These are phyloP conservation scores for Gracilaria caudata DNA, from an alignment of 23 red algal genomes.

Conservation along the genomic window DNA sequence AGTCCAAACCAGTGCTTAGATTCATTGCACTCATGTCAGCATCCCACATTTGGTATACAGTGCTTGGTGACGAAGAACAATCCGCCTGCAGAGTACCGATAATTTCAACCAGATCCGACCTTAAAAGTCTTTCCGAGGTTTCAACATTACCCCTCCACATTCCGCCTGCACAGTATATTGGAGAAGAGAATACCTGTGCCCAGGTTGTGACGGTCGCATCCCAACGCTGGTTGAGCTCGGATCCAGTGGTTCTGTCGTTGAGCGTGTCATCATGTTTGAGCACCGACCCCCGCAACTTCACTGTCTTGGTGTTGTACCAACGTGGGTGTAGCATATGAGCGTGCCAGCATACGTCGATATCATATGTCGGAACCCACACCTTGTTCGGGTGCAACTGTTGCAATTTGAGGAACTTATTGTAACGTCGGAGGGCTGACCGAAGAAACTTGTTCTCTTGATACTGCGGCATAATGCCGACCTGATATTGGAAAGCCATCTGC, in stretches of 20 bases:
- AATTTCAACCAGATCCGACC: background rate
- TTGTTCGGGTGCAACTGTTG: background rate
- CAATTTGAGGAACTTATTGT: slow-evolving; percentile 27
- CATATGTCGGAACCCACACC: slow-evolving; percentile 45
- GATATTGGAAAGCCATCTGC: slow-evolving; percentile 52
- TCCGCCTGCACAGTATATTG: background rate
- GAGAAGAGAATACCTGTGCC: background rate
- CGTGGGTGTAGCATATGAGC: slow-evolving; percentile 42
- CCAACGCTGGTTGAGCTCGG: slow-evolving; percentile 4
- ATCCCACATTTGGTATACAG: background rate
- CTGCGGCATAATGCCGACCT: slow-evolving; percentile 56
- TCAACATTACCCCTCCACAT: slow-evolving; percentile 44
- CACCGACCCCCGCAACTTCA: background rate
- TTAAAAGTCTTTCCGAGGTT: background rate
- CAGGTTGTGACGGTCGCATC: slow-evolving; percentile 14
- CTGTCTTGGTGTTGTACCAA: slow-evolving; percentile 24
- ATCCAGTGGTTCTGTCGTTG: slow-evolving; percentile 26
- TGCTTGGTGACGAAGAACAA: background rate
- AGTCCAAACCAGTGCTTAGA: background rate
- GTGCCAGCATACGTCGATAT: slow-evolving; percentile 64
- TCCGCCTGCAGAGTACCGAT: background rate
- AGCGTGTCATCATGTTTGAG: slow-evolving; percentile 45
- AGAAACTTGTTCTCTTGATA: slow-evolving; percentile 33
- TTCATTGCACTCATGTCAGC: slow-evolving; percentile 8
- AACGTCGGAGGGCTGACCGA: slow-evolving; percentile 1